These are phyloP conservation scores for Fusarium subtropicale DNA, from an alignment of 2,329 filamentous ascomycete species.

Conservation along the genomic window DNA sequence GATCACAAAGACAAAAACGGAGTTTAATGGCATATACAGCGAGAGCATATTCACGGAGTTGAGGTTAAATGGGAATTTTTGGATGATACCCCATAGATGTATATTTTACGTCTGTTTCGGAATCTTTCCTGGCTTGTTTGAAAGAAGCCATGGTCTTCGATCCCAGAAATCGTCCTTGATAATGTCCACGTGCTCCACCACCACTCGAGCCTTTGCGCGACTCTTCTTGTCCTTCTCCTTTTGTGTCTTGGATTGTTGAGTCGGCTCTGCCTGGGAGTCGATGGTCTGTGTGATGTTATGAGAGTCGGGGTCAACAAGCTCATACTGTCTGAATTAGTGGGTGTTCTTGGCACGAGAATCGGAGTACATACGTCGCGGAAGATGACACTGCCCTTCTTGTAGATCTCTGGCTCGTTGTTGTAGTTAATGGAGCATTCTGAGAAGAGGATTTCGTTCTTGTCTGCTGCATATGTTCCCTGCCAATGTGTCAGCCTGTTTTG, in stretches of 20 bases:
- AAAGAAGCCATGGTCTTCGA: slow-evolving; percentile 83
- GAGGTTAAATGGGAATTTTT: slow-evolving; percentile 39
- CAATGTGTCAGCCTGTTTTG: slow-evolving; percentile 33
- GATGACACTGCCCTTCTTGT: slow-evolving; percentile 90
- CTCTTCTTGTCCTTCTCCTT: slow-evolving; percentile 85
- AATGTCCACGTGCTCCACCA: slow-evolving; percentile 89
- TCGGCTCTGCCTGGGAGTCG: slow-evolving; percentile 63
- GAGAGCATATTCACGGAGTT: slow-evolving; percentile 47
- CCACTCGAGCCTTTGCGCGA: slow-evolving; percentile 81
- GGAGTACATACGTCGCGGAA: slow-evolving; percentile 76
- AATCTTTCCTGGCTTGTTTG: slow-evolving; percentile 77
- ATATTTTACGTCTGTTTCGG: slow-evolving; percentile 66
- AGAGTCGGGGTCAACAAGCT: slow-evolving; percentile 70
- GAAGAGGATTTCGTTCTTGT: slow-evolving; percentile 98
- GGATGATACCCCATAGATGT: slow-evolving; percentile 50
- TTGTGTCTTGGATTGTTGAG: slow-evolving; percentile 79
- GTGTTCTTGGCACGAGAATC: too few relatives aligned
- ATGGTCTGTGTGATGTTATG: slow-evolving; percentile 60
- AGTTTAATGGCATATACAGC: slow-evolving; percentile 29
- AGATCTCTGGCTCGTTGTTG: slow-evolving; percentile 94
- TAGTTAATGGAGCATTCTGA: slow-evolving; percentile 93
- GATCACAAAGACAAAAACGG: slow-evolving; percentile 3
- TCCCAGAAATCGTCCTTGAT: slow-evolving; percentile 97
- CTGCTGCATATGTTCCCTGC: slow-evolving; percentile 82
- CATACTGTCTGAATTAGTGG: slow-evolving; percentile 66